Conservation (phyloP, 768 basidiomycete genomes). For the Panaeolus cyanescens region DNA sequence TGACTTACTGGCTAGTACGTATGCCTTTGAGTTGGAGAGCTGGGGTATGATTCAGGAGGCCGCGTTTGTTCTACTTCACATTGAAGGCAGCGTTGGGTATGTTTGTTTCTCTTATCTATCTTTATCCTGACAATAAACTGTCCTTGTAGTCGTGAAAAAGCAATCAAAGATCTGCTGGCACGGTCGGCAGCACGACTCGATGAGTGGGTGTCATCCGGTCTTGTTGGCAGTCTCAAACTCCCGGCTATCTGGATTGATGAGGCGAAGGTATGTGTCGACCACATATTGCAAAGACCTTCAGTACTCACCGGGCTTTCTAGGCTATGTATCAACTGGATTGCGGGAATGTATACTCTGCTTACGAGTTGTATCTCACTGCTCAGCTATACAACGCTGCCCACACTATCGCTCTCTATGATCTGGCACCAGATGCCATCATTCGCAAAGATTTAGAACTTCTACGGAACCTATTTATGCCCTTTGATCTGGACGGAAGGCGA, state of each 20-base stretch:
- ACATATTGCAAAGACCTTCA: not conserved
- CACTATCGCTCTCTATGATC: constrained; percentile 78
- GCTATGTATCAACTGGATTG: constrained; percentile 64
- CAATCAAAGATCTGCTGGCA: constrained; percentile 77
- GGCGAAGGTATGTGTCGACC: constrained; percentile 61
- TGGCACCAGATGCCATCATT: constrained; percentile 87
- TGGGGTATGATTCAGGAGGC: constrained; percentile 84
- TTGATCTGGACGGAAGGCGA: constrained; percentile 46
- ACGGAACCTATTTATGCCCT: constrained; percentile 64
- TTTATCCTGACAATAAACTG: constrained; percentile 2
- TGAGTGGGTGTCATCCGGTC: constrained; percentile 72
- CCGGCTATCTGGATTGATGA: constrained; percentile 90
- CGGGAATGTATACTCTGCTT: constrained; percentile 71
- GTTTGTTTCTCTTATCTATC: constrained; percentile 30
- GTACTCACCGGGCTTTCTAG: constrained; percentile 36
- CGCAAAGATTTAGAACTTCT: constrained; percentile 65
- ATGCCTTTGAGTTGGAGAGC: constrained; percentile 85
- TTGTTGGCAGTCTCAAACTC: constrained; percentile 76
- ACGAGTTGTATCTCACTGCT: constrained; percentile 73
- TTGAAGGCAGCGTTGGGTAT: constrained; percentile 81
- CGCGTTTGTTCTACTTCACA: constrained; percentile 85
- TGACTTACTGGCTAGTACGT: constrained; percentile 79
- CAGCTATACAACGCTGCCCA: constrained; percentile 76
- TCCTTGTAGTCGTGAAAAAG: constrained; percentile 69
- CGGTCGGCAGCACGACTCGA: constrained; percentile 68